phyloP scores from a whole-genome alignment of 164 flowering plant genomes.

The Sextonia rubra region DNA sequence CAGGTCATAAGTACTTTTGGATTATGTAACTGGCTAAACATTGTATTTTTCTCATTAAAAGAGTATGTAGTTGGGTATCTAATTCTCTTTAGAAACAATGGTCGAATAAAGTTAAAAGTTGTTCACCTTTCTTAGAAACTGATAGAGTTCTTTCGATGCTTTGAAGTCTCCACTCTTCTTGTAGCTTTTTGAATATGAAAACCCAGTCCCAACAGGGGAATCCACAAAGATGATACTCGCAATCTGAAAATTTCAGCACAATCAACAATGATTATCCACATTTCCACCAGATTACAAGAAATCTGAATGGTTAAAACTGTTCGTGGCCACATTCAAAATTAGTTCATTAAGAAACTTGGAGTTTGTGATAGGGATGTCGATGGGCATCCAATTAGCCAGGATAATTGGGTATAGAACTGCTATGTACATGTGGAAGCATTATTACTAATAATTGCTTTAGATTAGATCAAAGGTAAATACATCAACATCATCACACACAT shows the following conservation, averaged over 20 bases:
- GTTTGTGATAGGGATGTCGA: no score
- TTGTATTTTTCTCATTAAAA: no score
- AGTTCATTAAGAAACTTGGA: neutral
- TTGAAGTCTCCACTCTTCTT: conserved; percentile 2
- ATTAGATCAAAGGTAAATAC: no score
- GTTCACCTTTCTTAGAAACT: conserved; percentile 23
- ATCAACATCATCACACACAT: no score
- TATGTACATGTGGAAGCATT: no score
- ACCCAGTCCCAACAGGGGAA: conserved; percentile 22
- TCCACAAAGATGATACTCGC: conserved; percentile 21
- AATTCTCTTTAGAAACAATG: no score
- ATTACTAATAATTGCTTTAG: no score
- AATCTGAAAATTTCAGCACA: conserved; percentile 5
- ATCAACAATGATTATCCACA: neutral
- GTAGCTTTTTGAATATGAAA: conserved; percentile 15
- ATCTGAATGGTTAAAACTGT: neutral
- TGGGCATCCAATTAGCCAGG: no score
- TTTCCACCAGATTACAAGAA: neutral
- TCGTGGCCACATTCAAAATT: neutral
- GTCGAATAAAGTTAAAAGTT: neutral
- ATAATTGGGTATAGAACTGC: no score
- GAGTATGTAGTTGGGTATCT: no score
- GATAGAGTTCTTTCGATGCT: conserved; percentile 4
- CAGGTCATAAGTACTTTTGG: no score
- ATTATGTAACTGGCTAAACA: no score